Evolutionary conservation across 306 rosid genomes (phyloP).

Genomic region (Vicia sativa): DNA sequence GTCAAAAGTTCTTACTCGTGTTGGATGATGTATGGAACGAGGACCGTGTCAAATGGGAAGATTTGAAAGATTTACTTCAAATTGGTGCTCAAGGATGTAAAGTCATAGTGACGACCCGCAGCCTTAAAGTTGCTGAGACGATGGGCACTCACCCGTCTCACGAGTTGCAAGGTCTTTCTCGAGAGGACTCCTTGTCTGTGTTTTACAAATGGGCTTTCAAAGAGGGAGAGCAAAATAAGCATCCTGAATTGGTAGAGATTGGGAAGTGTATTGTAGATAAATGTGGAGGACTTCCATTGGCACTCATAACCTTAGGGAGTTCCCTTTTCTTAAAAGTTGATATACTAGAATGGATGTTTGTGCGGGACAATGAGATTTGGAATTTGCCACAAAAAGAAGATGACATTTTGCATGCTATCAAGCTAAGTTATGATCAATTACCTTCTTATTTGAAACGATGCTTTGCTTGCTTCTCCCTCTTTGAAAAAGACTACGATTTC

Average conservation of each 20-base stretch:
- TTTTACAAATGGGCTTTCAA: no score
- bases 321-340: constrained; percentile 1
- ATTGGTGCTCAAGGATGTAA: constrained; percentile 20
- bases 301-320: constrained; percentile 40
- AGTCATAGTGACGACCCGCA: constrained; percentile 29
- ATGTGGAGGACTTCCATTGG: constrained; percentile 47
- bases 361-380: constrained; percentile 46
- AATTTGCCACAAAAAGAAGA: constrained; percentile 19
- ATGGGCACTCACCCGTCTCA: constrained; percentile 3
- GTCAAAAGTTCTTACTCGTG: constrained; percentile 28
- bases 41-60: no score
- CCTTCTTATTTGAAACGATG: no score
- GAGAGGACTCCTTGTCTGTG: constrained; percentile 21
- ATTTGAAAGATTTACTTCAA: not conserved
- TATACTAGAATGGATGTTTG: not conserved
- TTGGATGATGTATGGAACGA: no score
- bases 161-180: not conserved
- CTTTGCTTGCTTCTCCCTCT: no score
- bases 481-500: no score
- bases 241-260: constrained; percentile 23
- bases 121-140: not conserved
- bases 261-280: constrained; percentile 38
- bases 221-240: constrained; percentile 16
- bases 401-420: constrained; percentile 37
- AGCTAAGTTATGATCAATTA: no score